Conservation (phyloP, 1,284 basidiomycete species). For the Apiotrichum laibachii region DNA sequence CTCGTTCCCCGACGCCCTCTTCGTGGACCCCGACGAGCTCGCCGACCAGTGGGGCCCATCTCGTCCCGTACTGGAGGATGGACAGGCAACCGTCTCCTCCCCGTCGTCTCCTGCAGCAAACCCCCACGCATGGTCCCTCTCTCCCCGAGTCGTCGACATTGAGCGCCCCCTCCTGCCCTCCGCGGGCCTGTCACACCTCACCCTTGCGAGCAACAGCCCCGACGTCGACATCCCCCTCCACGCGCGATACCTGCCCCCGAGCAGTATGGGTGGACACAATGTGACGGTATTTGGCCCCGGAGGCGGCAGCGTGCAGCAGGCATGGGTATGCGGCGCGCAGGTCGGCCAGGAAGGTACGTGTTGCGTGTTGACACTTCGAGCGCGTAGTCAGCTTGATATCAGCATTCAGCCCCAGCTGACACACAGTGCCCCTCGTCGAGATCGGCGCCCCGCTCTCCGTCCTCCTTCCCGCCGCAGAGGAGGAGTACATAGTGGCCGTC, state of each 20-base stretch:
- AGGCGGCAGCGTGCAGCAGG: neutral
- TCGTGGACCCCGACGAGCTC: slow-evolving; percentile 35
- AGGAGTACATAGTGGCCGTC: slow-evolving; percentile 9
- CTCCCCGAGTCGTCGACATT: slow-evolving; percentile 30
- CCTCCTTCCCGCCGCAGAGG: slow-evolving; percentile 11
- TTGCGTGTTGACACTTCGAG: neutral
- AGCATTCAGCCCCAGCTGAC: no score
- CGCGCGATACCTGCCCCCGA: slow-evolving; percentile 36
- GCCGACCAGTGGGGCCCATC: slow-evolving; percentile 17
- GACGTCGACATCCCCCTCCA: slow-evolving; percentile 37
- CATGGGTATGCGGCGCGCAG: neutral
- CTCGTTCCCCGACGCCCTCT: slow-evolving; percentile 36
- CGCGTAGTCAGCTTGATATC: neutral
- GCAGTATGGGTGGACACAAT: neutral
- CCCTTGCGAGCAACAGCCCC: neutral
- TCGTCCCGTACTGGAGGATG: no score
- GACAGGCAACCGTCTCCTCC: no score
- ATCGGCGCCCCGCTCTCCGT: neutral
- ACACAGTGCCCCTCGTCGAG: neutral
- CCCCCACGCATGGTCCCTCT: slow-evolving; percentile 17
- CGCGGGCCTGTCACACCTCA: neutral
- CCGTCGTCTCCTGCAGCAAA: no score
- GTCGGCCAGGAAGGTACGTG: neutral
- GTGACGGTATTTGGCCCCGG: neutral
- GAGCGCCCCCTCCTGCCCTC: slow-evolving; percentile 26